These are phyloP conservation scores for Epichloe coenophiala DNA, from an alignment of 2,329 filamentous ascomycete species.

Conservation along the genomic window DNA sequence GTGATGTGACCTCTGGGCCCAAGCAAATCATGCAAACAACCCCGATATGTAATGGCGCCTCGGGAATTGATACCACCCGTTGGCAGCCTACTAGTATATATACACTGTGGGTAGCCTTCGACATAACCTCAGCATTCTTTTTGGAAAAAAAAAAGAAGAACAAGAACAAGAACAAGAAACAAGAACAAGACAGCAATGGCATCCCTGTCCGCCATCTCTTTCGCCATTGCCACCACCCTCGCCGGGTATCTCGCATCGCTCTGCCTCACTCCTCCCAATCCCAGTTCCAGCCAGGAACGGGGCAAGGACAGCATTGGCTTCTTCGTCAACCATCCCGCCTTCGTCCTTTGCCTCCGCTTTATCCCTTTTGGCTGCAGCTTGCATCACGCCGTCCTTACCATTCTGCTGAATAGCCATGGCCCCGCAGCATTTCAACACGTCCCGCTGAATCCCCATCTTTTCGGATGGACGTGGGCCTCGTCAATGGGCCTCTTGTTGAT, in stretches of 20 bases:
- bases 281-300: background rate
- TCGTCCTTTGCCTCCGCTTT: background rate
- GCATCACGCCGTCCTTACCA: background rate
- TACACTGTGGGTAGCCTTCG: background rate
- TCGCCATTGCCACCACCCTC: background rate
- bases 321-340: background rate
- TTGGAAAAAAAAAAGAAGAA: background rate
- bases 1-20: too few species aligned
- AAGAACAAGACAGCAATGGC: background rate
- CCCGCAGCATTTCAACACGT: background rate
- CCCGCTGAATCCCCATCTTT: constrained; percentile 13
- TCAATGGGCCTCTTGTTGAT: constrained; percentile 18
- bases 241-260: constrained; percentile 1
- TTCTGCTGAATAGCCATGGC: background rate
- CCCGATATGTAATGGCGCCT: too few species aligned
- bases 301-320: constrained; percentile 2
- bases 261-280: constrained; percentile 1
- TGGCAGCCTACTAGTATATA: too few species aligned
- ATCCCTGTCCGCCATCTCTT: constrained; percentile 2
- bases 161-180: background rate
- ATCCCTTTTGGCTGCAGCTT: background rate
- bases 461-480: constrained; percentile 21
- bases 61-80: too few species aligned
- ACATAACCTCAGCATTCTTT: background rate
- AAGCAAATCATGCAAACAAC: too few species aligned